A percentile compares a stretch with the other conserved stretches of the same genome.
phyloP scores from a whole-genome alignment of 257 asterid species.

The Plantago elongata region DNA sequence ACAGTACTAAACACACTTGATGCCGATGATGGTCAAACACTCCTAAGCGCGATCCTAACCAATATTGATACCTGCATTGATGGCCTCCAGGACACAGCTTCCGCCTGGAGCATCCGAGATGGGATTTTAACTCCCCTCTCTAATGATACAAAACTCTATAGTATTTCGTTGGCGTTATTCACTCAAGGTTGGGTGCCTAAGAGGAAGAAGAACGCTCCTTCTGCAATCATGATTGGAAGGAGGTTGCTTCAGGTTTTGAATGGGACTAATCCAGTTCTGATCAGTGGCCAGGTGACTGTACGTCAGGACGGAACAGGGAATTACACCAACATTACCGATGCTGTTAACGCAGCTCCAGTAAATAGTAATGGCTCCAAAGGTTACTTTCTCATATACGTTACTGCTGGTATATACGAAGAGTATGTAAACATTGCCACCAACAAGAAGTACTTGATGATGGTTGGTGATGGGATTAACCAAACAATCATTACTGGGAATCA shows the following conservation, averaged over 20 bases:
- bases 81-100: constrained; percentile 47
- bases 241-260: constrained; percentile 39
- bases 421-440: constrained; percentile 51
- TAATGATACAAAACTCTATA: constrained; percentile 52
- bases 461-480: constrained; percentile 72
- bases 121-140: constrained; percentile 47
- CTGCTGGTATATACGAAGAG: constrained; percentile 61
- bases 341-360: constrained; percentile 54
- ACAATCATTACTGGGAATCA: constrained; percentile 67
- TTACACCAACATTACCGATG: constrained; percentile 51
- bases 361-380: constrained; percentile 40
- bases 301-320: constrained; percentile 52
- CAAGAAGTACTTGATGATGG: constrained; percentile 61
- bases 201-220: constrained; percentile 21
- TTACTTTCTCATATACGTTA: constrained; percentile 49
- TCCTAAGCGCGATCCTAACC: constrained; percentile 64
- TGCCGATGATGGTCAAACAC: constrained; percentile 60
- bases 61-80: constrained; percentile 65
- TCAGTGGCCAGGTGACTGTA: constrained; percentile 52
- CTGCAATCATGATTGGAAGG: constrained; percentile 24
- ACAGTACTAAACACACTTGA: constrained; percentile 24
- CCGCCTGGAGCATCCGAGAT: constrained; percentile 53
- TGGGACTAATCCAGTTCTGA: constrained; percentile 25
- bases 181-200: constrained; percentile 61
- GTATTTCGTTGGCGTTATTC: constrained; percentile 59